Percentiles rank a stretch among this genome's conserved stretches.
These are phyloP conservation scores for Fusarium austroafricanum DNA, from an alignment of 2,329 filamentous ascomycete species.

Conservation along the genomic window DNA sequence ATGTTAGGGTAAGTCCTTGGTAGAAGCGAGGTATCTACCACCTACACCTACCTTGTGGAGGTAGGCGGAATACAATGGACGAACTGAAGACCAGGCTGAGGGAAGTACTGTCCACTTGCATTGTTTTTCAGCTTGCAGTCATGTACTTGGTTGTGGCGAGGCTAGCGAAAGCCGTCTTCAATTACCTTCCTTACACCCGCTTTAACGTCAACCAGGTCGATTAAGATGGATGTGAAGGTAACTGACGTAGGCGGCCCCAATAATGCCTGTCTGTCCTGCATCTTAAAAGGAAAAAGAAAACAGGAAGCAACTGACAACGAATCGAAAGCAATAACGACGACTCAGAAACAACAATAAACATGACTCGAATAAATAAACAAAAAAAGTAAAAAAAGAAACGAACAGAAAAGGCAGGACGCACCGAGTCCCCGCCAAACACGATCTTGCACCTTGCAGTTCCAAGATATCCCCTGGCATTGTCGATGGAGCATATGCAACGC, in stretches of 20 bases:
- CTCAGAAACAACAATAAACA: neutral
- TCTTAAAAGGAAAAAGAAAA: too few species aligned
- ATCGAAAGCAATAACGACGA: too few species aligned
- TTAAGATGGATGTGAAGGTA: neutral
- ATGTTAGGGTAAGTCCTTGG: neutral
- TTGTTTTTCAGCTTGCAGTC: conserved; percentile 3
- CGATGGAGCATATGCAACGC: conserved; percentile 28
- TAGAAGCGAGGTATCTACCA: neutral
- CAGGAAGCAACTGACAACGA: too few species aligned
- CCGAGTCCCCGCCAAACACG: conserved; percentile 3
- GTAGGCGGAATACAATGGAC: too few species aligned
- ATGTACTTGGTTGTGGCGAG: neutral
- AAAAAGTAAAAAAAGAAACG: neutral
- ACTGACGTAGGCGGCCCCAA: conserved; percentile 18
- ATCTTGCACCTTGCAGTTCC: neutral
- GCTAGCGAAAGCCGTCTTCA: neutral
- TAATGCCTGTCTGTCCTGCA: neutral
- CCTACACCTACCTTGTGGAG: too few species aligned
- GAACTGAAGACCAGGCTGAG: neutral
- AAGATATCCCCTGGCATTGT: neutral
- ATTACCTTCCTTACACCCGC: too few species aligned
- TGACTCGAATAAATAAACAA: neutral
- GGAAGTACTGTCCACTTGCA: neutral
- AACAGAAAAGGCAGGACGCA: neutral
- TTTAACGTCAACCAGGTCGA: neutral